Percentiles rank a stretch among this genome's conserved stretches.
These are phyloP conservation scores for Eucalyptus marginata DNA, from an alignment of 345 rosid species.

Conservation along the genomic window DNA sequence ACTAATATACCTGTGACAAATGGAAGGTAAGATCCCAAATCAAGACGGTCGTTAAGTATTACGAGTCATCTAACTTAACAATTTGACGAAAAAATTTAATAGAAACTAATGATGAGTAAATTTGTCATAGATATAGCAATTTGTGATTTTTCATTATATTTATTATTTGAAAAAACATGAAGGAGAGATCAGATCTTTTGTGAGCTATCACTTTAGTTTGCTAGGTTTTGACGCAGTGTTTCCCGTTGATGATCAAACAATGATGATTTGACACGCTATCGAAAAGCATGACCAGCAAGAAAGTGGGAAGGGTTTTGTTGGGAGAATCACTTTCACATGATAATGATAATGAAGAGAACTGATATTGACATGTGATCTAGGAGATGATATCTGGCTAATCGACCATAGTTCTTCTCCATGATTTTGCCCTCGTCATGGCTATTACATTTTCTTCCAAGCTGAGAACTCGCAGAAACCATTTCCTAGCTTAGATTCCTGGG, in stretches of 20 bases:
- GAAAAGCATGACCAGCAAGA: neutral
- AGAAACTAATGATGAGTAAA: no score
- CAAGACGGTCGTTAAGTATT: fast-evolving
- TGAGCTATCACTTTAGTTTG: neutral
- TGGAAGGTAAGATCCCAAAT: fast-evolving
- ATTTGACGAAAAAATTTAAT: no score
- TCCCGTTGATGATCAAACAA: neutral
- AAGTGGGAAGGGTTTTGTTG: neutral
- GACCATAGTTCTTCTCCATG: neutral
- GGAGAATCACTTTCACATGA: neutral
- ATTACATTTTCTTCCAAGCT: neutral
- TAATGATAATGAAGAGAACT: neutral
- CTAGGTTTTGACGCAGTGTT: neutral
- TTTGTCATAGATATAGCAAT: fast-evolving
- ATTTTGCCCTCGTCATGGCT: neutral
- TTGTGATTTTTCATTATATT: no score
- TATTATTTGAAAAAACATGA: no score
- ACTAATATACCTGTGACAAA: no score
- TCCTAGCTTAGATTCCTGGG: neutral
- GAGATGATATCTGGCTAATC: neutral
- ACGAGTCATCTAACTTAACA: fast-evolving
- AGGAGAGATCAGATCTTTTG: neutral
- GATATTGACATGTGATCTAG: neutral
- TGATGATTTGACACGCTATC: neutral
- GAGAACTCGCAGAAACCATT: neutral